Evolutionary conservation across 441 rosid genomes (phyloP).

Genomic region (Aleurites moluccanus): DNA sequence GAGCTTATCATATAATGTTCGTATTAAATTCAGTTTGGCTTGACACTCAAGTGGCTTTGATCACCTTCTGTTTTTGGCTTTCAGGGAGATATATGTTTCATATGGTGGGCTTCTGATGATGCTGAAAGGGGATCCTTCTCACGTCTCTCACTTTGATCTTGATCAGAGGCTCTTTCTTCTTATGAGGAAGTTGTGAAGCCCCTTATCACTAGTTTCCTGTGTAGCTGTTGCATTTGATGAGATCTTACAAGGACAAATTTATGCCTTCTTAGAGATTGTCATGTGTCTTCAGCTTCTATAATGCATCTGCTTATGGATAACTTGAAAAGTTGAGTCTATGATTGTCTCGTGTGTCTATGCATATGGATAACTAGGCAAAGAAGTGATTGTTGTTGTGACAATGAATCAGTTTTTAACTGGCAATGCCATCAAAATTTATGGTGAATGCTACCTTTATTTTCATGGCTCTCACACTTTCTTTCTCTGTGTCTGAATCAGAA

Average conservation of each 20-base stretch:
- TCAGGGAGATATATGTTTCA: slow-evolving; percentile 80
- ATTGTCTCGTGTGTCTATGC: neutral
- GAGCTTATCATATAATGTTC: neutral
- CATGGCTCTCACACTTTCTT: no score
- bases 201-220: neutral
- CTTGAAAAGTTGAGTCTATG: neutral
- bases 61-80: slow-evolving; percentile 1
- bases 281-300: neutral
- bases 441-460: neutral
- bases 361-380: neutral
- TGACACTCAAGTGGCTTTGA: neutral
- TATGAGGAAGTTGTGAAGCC: slow-evolving; percentile 63
- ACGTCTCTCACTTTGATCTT: slow-evolving; percentile 67
- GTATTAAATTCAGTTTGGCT: neutral
- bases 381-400: neutral
- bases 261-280: neutral
- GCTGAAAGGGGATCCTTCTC: slow-evolving; percentile 77
- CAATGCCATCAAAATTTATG: neutral
- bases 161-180: slow-evolving; percentile 89
- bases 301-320: neutral
- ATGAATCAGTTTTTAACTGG: neutral
- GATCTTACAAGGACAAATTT: neutral
- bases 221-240: neutral
- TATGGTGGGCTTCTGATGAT: slow-evolving; percentile 87
- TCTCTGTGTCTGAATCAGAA: neutral